phyloP scores from a whole-genome alignment of 78 protist species.

The Dictyostelium intermedium region DNA sequence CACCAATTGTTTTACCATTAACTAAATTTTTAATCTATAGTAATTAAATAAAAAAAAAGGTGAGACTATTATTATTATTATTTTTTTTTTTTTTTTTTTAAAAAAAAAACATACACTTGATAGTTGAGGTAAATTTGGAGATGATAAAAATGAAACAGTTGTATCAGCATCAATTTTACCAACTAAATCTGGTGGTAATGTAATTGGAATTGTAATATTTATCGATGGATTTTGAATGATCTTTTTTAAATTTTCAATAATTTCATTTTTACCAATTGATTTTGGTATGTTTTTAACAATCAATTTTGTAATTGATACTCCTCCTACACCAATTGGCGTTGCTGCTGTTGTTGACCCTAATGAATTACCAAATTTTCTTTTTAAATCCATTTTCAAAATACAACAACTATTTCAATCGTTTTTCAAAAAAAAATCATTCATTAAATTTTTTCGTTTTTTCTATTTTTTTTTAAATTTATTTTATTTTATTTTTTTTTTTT shows the following conservation, averaged over 20 bases:
- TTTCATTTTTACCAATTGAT: neutral
- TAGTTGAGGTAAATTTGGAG: neutral
- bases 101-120: neutral
- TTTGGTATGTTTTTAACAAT: conserved; percentile 58
- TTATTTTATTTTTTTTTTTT: too few relatives aligned
- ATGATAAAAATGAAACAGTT: conserved; percentile 25
- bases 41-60: neutral
- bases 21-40: neutral
- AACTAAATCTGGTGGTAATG: conserved; percentile 7
- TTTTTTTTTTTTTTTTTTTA: neutral
- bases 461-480: neutral
- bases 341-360: neutral
- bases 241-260: conserved; percentile 41
- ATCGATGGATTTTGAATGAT: conserved; percentile 20
- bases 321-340: neutral
- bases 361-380: conserved; percentile 15
- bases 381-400: conserved; percentile 4
- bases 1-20: conserved; percentile 16
- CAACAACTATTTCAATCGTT: neutral
- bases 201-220: conserved; percentile 43
- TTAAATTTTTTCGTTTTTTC: too few relatives aligned
- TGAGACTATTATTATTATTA: neutral
- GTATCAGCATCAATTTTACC: conserved; percentile 34
- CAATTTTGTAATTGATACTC: neutral
- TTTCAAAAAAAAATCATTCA: too few relatives aligned